Evolutionary conservation across 345 rosid genomes (phyloP).

Genomic region (Eucalyptus decipiens): DNA sequence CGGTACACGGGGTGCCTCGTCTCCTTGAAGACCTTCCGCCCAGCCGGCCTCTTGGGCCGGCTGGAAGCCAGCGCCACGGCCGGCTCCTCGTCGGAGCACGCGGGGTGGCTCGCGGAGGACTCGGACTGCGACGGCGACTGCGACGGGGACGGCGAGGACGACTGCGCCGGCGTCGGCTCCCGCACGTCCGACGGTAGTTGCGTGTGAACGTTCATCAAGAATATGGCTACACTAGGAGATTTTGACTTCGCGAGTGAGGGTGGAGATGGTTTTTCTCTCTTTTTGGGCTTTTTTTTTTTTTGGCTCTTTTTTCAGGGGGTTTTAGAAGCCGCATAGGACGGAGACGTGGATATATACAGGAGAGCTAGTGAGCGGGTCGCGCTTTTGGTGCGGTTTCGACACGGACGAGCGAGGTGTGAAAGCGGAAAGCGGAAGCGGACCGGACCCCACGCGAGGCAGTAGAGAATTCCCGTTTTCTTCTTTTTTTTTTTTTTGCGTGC

Average conservation of each 20-base stretch:
- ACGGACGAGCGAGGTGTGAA: background rate
- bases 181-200: background rate
- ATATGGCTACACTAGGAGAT: background rate
- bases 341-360: background rate
- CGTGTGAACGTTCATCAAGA: background rate
- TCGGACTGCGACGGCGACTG: background rate
- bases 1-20: constrained; percentile 43
- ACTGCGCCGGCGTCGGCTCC: background rate
- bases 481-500: background rate
- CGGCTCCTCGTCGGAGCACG: background rate
- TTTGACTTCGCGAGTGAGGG: background rate
- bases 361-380: background rate
- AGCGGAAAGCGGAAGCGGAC: background rate
- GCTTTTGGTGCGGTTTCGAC: background rate
- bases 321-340: background rate
- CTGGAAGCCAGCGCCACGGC: background rate
- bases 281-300: too few relatives aligned
- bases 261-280: background rate
- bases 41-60: constrained; percentile 18
- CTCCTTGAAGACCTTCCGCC: constrained; percentile 43
- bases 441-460: background rate
- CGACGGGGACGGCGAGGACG: background rate
- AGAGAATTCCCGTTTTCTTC: too few relatives aligned
- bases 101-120: background rate
- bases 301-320: background rate